Evolutionary conservation across 169 alveolate genomes (phyloP).

Genomic region (Plasmodium billcollinsi): DNA sequence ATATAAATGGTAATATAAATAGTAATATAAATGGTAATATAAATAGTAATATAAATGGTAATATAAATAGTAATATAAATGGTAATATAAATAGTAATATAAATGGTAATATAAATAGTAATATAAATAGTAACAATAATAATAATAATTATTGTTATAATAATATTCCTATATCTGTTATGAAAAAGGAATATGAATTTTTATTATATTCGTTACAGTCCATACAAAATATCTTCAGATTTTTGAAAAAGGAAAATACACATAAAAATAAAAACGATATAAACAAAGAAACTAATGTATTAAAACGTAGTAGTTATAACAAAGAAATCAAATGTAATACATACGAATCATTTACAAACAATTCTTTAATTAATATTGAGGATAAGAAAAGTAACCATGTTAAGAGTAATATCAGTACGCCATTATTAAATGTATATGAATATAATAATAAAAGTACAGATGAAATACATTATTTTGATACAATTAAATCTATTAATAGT

Average conservation of each 20-base stretch:
- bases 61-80: too few species aligned
- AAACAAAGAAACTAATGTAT: not conserved
- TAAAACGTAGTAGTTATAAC: not conserved
- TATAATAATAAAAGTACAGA: not conserved
- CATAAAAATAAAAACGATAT: constrained; percentile 1
- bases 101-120: too few species aligned
- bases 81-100: too few species aligned
- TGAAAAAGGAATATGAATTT: constrained; percentile 38
- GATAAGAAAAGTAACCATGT: not conserved
- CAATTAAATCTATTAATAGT: too few species aligned
- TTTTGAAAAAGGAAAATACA: constrained; percentile 7
- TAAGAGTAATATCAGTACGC: not conserved
- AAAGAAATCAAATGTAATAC: not conserved
- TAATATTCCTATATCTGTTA: constrained; percentile 31
- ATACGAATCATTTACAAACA: not conserved
- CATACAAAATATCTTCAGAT: constrained; percentile 10
- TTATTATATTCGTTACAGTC: constrained; percentile 23
- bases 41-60: too few species aligned
- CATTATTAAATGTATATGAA: not conserved
- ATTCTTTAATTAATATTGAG: constrained; percentile 1
- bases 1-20: too few species aligned
- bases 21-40: too few species aligned
- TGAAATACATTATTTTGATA: too few species aligned
- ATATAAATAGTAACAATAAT: too few species aligned
- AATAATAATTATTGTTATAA: not conserved